Evolutionary conservation across 129 eudicot species (phyloP), one percentile per base, ranked within the genome.

Genomic region (Dittrichia graveolens): DNA sequence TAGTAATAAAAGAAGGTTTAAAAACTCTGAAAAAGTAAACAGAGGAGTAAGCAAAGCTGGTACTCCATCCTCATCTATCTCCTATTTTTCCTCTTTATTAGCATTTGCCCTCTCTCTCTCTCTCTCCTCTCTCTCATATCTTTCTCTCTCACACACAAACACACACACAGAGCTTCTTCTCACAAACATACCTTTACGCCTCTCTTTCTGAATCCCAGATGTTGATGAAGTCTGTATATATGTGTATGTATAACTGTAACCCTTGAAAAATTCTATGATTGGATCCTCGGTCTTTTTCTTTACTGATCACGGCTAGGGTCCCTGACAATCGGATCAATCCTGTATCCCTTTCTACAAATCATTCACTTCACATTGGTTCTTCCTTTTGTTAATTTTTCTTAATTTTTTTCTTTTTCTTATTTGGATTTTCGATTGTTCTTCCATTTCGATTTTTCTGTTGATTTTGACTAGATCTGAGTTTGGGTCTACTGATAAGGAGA

Each of bases 281-380:
- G 86, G 82, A 62, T 88, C 85, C 63, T 80, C 79, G 61, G 66
- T 73, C 67, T 76, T 61, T 52, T 73, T 77, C 71, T 54, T 79
- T 52, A 76, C 89, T 76, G 83, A 87, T 83, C 79, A 84, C 86
- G 83, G 82, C 79, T 78, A 83, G 85, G 83, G 61, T 50, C 13
- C 41, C 74, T 74, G 55, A 6, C 38, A 8, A 53, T 58, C 69
- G 31, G 31, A 39, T 37, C 56, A 35, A 48, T 54, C 39, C 31
- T 61, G 3, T 46, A 1, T 41, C 65, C 13, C 5, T 60, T 74
- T 52, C 63, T 4, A 19, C 61, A 60, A 24, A 58, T 34, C 42
- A n/a, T n/a, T 59, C 70, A 48, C 75, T 45, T 48, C 18, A 40
- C 62, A 46, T 73, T 61, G 41, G 5, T 61, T 40, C 38, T 54